Evolutionary conservation across 345 rosid species (phyloP), one percentile per base, ranked within the genome.

Genomic region (Leavenworthia alabamica): DNA sequence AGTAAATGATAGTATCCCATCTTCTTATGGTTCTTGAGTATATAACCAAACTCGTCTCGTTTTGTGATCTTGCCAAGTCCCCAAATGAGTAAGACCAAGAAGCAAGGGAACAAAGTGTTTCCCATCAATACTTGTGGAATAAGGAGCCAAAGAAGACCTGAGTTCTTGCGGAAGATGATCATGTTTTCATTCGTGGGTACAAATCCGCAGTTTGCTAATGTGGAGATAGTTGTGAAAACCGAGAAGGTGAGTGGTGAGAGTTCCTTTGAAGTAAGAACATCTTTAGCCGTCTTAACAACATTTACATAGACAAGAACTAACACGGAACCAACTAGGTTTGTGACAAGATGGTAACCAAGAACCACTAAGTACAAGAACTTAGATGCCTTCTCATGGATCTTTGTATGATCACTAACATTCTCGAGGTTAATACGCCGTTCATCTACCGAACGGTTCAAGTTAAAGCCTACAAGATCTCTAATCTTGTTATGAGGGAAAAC

Each of bases 121-220:
- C 92, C 96, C 12, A 82, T 41, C 1, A 88, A 70, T 16, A 62
- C 23, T 50, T 72, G 83, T 8, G 88, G 88, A 39, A 85, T 72
- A 0, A 83, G 66, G 16, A 88, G 64, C 28, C 76, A 68, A 2
- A 83, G 73, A 8, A 88, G 78, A 3, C 83, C 83, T 0, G 92
- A 72, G 57, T 85, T 78, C 16, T 73, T 72, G 11, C 50, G 64
- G 11, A 85, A 88, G 2, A 75, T 73, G 0, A 73, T 15, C 90
- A 83, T 83, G 82, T 88, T 88, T 62, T 88, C 90, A 11, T 86
- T 83, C 1, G 81, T 83, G 0, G 93, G 96, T 0, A 83, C 48
- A 23, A 83, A 88, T 2, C 96, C 96, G 2, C 85, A 79, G 49
- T 66, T 83, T 5, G 81, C 68, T 29, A 85, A 81, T 0, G 85